Evolutionary conservation across 106 monocot species (phyloP).

Genomic region (Phalaenopsis aphrodite): DNA sequence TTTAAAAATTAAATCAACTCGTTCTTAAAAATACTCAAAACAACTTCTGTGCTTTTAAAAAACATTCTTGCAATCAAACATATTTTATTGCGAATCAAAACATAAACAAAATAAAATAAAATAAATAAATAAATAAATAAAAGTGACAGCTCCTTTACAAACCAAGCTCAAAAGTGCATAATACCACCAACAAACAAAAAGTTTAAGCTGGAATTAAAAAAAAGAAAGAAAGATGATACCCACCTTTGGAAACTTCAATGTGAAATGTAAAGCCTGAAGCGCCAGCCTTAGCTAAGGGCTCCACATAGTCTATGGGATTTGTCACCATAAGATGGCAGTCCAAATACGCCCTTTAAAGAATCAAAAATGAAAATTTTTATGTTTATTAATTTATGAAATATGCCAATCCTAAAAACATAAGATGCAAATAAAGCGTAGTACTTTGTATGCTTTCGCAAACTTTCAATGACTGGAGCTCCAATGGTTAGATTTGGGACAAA

Average conservation of each 20-base stretch:
- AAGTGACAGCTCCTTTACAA: neutral
- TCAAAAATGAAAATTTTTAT: conserved; percentile 6
- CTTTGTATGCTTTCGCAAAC: conserved; percentile 82
- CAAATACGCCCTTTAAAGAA: conserved; percentile 67
- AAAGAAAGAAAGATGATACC: neutral
- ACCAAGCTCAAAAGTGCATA: neutral
- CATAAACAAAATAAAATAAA: no score
- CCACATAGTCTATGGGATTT: conserved; percentile 87
- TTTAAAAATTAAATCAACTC: no score
- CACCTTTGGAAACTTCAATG: conserved; percentile 89
- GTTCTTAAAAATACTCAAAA: no score
- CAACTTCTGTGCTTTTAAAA: no score
- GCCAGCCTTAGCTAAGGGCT: conserved; percentile 88
- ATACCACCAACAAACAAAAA: neutral
- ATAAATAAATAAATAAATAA: no score
- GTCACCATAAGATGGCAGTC: conserved; percentile 99
- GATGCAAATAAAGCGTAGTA: conserved; percentile 13
- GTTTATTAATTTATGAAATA: neutral
- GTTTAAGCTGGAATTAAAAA: neutral
- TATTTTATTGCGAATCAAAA: no score
- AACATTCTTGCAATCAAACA: no score
- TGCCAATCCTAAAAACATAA: neutral
- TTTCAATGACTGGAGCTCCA: conserved; percentile 94
- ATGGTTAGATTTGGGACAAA: conserved; percentile 98
- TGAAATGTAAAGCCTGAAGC: conserved; percentile 99